Conservation (phyloP, 2,329 filamentous ascomycete genomes). For the Paraphoma chrysanthemicola region DNA sequence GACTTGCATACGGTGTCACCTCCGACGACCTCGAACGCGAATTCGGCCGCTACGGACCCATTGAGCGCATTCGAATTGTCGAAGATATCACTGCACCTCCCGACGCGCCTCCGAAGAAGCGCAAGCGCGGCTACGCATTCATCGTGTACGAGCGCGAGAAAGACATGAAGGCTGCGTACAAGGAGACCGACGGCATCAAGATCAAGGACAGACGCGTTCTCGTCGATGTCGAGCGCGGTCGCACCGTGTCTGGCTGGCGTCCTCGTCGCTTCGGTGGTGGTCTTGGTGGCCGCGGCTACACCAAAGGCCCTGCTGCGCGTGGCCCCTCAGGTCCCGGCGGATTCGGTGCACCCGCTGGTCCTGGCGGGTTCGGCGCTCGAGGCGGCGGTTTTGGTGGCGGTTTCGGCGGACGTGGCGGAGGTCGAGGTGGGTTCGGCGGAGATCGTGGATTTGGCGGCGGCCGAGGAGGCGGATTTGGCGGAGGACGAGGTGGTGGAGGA, state of each 20-base stretch:
- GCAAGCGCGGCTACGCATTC: slow-evolving; percentile 93
- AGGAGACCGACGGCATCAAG: slow-evolving; percentile 82
- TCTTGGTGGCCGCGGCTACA: slow-evolving; percentile 90
- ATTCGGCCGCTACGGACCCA: slow-evolving; percentile 90
- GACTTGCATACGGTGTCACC: slow-evolving; percentile 87
- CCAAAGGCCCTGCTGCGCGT: slow-evolving; percentile 76
- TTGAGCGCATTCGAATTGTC: slow-evolving; percentile 92
- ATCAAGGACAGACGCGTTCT: slow-evolving; percentile 93
- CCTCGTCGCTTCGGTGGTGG: slow-evolving; percentile 91
- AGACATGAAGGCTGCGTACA: slow-evolving; percentile 99
- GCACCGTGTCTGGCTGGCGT: slow-evolving; percentile 92
- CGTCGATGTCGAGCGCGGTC: slow-evolving; percentile 94
- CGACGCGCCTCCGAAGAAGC: slow-evolving; percentile 62
- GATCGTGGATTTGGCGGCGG: slow-evolving; percentile 52
- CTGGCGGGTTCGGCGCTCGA: slow-evolving; percentile 60
- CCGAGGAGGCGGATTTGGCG: slow-evolving; percentile 56
- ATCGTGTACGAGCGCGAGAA: slow-evolving; percentile 96
- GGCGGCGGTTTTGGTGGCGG: slow-evolving; percentile 60
- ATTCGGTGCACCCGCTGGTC: slow-evolving; percentile 62
- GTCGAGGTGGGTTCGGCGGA: slow-evolving; percentile 55
- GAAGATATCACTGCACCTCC: slow-evolving; percentile 75
- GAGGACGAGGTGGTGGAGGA: slow-evolving; percentile 46
- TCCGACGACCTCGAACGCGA: slow-evolving; percentile 91
- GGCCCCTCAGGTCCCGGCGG: slow-evolving; percentile 72
- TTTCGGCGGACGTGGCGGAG: slow-evolving; percentile 57